Conservation (phyloP, 2,329 filamentous ascomycete genomes). For the Juglanconis sp. region DNA sequence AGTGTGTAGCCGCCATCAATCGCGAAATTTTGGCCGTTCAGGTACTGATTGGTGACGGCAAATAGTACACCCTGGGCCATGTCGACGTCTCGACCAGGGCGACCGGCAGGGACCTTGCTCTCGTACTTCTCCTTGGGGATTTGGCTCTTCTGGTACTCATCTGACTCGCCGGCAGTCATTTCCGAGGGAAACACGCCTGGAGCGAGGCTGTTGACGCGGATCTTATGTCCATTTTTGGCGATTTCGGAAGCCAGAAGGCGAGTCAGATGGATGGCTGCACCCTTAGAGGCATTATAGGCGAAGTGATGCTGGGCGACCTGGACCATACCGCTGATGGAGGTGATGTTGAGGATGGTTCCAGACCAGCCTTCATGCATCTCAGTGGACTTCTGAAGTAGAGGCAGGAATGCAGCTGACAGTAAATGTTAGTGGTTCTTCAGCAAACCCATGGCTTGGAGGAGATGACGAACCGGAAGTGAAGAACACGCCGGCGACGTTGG, state of each 20-base stretch:
- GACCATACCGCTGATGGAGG: conserved; percentile 63
- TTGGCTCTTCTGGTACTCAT: conserved; percentile 54
- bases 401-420: conserved; percentile 53
- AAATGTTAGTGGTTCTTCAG: neutral
- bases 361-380: conserved; percentile 46
- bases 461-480: conserved; percentile 40
- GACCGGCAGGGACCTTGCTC: conserved; percentile 44
- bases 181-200: conserved; percentile 70
- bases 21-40: conserved; percentile 37
- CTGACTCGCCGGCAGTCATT: conserved; percentile 59
- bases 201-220: conserved; percentile 70
- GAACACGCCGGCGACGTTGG: conserved; percentile 70
- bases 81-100: conserved; percentile 56
- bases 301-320: conserved; percentile 64
- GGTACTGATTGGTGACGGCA: conserved; percentile 39
- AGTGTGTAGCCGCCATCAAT: conserved; percentile 54
- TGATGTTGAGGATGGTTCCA: conserved; percentile 64
- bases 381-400: conserved; percentile 54
- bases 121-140: conserved; percentile 56
- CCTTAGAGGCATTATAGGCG: conserved; percentile 63
- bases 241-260: conserved; percentile 63
- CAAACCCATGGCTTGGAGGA: neutral
- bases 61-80: conserved; percentile 57
- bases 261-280: conserved; percentile 61
- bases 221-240: conserved; percentile 54